phyloP scores from a whole-genome alignment of 2,329 filamentous ascomycete species.

The Neoscytalidium dimidiatum region DNA sequence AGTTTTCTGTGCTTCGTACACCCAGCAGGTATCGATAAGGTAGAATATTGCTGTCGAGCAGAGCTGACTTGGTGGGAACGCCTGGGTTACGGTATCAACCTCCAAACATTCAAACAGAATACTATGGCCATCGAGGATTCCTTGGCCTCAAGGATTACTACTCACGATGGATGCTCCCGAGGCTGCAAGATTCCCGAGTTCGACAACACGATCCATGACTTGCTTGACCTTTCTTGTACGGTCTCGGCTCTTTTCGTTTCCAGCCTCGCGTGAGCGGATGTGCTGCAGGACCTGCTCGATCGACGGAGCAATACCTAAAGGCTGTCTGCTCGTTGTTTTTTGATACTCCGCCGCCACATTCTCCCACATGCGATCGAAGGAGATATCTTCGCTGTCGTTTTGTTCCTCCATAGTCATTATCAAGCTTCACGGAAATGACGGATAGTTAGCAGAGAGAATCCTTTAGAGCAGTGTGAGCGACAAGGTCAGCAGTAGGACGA shows the following conservation, averaged over 20 bases:
- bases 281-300: neutral
- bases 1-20: neutral
- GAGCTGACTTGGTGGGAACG: neutral
- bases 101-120: too few species aligned
- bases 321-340: neutral
- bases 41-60: neutral
- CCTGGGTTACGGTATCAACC: neutral
- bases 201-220: neutral
- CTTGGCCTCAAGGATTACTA: too few species aligned
- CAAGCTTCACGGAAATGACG: neutral
- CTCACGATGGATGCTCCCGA: neutral
- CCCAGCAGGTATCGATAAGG: neutral
- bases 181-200: neutral
- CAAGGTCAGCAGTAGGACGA: too few species aligned
- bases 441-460: too few species aligned
- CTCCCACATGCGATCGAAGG: neutral
- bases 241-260: neutral
- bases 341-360: neutral
- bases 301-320: neutral
- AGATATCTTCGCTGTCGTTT: neutral
- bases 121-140: too few species aligned
- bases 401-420: conserved; percentile 25
- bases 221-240: neutral
- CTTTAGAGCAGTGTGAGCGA: too few species aligned
- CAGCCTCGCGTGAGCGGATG: neutral